phyloP scores from a whole-genome alignment of 345 rosid species.

The Mangifera indica region DNA sequence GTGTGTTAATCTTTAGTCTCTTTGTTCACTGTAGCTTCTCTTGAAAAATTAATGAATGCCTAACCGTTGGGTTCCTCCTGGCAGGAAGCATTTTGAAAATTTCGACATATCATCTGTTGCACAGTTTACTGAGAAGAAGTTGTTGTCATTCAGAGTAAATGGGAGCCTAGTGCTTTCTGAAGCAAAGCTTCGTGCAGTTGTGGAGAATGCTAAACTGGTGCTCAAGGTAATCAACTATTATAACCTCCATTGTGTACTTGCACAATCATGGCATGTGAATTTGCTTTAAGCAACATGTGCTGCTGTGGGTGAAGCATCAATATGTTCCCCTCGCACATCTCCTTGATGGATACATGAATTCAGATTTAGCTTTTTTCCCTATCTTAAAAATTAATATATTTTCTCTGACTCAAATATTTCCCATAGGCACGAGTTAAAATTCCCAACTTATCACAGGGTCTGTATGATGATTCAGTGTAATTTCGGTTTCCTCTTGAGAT shows the following conservation, averaged over 20 bases:
- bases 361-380: background rate
- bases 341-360: background rate
- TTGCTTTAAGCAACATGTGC: background rate
- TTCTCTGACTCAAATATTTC: background rate
- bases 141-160: constrained; percentile 60
- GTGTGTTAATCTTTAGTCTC: constrained; percentile 31
- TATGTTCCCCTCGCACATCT: background rate
- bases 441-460: background rate
- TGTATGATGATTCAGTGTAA: background rate
- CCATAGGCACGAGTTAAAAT: background rate
- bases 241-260: background rate
- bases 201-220: constrained; percentile 69
- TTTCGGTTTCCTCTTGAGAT: background rate
- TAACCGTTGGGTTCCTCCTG: constrained; percentile 20
- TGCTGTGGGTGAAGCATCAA: background rate
- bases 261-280: background rate
- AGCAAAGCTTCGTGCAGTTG: constrained; percentile 81
- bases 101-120: constrained; percentile 64
- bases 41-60: background rate
- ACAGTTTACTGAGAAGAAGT: constrained; percentile 66
- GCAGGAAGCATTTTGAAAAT: constrained; percentile 73
- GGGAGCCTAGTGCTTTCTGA: constrained; percentile 68
- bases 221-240: constrained; percentile 56
- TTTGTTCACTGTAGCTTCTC: background rate
- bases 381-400: background rate